These are phyloP conservation scores for Pythium aphanidermatum DNA, from an alignment of 352 stramenopile species.

Conservation along the genomic window DNA sequence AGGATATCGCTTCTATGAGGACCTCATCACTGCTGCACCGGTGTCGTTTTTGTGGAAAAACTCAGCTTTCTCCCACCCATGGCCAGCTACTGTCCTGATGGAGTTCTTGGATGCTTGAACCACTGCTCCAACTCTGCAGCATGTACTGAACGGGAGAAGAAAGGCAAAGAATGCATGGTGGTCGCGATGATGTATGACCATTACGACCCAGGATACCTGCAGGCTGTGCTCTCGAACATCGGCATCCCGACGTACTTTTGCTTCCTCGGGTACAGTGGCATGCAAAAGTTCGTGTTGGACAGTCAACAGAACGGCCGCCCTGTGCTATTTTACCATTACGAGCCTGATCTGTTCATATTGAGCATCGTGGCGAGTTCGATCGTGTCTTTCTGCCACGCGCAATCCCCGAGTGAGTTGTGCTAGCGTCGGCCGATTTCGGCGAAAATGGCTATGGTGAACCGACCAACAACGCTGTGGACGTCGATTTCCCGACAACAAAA, in stretches of 20 bases:
- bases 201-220: constrained; percentile 24
- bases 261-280: constrained; percentile 23
- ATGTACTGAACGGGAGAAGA: constrained; percentile 23
- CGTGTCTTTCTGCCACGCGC: constrained; percentile 31
- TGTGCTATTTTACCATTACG: constrained; percentile 15
- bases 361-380: constrained; percentile 20
- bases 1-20: constrained; percentile 33
- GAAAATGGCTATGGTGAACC: constrained; percentile 38
- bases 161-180: constrained; percentile 29
- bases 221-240: constrained; percentile 33
- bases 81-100: constrained; percentile 18
- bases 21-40: constrained; percentile 26
- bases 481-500: constrained; percentile 31
- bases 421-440: constrained; percentile 31
- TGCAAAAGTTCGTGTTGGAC: constrained; percentile 5
- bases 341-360: constrained; percentile 20
- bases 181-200: constrained; percentile 25
- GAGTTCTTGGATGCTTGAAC: constrained; percentile 26
- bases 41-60: constrained; percentile 25
- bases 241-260: constrained; percentile 37
- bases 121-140: constrained; percentile 30
- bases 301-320: no score
- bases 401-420: constrained; percentile 14
- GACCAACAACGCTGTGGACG: constrained; percentile 31
- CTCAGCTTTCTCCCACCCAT: constrained; percentile 26